Base-by-base conservation (phyloP, 805 yeast species). In the Komagataella pseudopastoris region DNA sequence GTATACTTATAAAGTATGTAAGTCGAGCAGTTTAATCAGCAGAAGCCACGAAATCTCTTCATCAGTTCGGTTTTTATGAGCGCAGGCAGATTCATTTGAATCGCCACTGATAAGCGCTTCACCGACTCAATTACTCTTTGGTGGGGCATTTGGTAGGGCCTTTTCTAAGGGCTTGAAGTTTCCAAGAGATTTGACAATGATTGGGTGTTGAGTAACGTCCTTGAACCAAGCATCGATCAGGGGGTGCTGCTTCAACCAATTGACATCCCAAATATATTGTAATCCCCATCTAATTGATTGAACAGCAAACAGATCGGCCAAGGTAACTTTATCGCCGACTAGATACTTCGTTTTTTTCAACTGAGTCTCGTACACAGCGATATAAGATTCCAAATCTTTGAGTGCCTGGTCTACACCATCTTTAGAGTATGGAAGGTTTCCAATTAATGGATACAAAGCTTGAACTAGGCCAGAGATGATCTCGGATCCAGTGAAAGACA, bases 401-500 rank as follows among this genome's bases (percentile, higher is more conserved):
- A 20, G 49, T 49, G 61, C 58, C 17, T 59, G 60, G 50, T 67
- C 70, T 49, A 65, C 63, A 23, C 55, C 62, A 70, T 81, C 83
- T 79, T 85, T 85, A 84, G 85, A 83, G 83, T 79, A 88, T 57
- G 95, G 90, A 51, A 56, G 65, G 51, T 63, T 68, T 61, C 96
- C 96, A 49, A 68, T 61, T 51, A 85, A 63, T 59, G 88, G 85
- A 54, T 65, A 64, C 69, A 87, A 78, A 57, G 78, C 77, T 44
- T 56, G 60, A 53, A 76, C 76, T 50, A 74, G 59, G 53, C 68
- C 60, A 48, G 71, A 60, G 57, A 83, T 64, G 53, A 85, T 59
- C 60, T 90, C 96, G 59, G 77, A 61, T 75, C 84, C 87, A 66
- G 81, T 74, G 59, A 86, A 71, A 2, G 96, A 86, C 66, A 82